These are phyloP conservation scores for Aspergillus incahuasiensis DNA, from an alignment of 495 filamentous ascomycete species.

Conservation along the genomic window DNA sequence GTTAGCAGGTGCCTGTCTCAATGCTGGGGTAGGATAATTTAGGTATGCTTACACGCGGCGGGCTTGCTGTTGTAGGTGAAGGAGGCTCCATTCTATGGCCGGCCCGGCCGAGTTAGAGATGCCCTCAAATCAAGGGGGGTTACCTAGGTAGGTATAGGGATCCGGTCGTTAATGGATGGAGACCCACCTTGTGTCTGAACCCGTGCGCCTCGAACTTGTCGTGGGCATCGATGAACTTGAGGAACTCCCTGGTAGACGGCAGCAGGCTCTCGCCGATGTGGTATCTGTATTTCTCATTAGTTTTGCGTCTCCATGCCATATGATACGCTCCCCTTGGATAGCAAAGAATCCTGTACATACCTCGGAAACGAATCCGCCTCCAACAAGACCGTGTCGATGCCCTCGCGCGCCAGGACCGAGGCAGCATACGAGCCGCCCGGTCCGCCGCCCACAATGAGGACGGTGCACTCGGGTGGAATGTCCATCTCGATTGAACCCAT, in stretches of 20 bases:
- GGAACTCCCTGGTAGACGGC: slow-evolving; percentile 42
- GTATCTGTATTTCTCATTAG: neutral
- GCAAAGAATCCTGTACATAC: neutral
- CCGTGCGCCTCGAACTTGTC: slow-evolving; percentile 41
- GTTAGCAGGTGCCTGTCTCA: neutral
- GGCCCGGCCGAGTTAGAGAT: neutral
- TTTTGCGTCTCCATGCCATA: too few relatives aligned
- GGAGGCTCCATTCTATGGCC: slow-evolving; percentile 34
- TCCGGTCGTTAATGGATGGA: too few relatives aligned
- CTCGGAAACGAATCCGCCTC: slow-evolving; percentile 18
- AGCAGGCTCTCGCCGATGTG: slow-evolving; percentile 43
- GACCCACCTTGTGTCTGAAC: slow-evolving; percentile 42
- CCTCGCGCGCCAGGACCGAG: slow-evolving; percentile 40
- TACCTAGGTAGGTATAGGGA: too few relatives aligned
- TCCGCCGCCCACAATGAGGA: slow-evolving; percentile 45
- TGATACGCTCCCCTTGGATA: too few relatives aligned
- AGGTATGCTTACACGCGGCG: neutral
- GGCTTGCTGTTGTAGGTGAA: slow-evolving; percentile 36
- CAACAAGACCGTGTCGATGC: slow-evolving; percentile 34
- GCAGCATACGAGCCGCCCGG: slow-evolving; percentile 47
- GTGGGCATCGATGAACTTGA: slow-evolving; percentile 46
- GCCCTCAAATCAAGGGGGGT: too few relatives aligned
- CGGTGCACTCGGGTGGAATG: slow-evolving; percentile 17
- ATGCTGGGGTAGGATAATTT: neutral
- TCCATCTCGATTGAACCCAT: neutral